A percentile compares a stretch with the other conserved stretches of the same genome.
These are phyloP conservation scores for Neurospora sp. DNA, from an alignment of 495 filamentous ascomycete species.

Conservation along the genomic window DNA sequence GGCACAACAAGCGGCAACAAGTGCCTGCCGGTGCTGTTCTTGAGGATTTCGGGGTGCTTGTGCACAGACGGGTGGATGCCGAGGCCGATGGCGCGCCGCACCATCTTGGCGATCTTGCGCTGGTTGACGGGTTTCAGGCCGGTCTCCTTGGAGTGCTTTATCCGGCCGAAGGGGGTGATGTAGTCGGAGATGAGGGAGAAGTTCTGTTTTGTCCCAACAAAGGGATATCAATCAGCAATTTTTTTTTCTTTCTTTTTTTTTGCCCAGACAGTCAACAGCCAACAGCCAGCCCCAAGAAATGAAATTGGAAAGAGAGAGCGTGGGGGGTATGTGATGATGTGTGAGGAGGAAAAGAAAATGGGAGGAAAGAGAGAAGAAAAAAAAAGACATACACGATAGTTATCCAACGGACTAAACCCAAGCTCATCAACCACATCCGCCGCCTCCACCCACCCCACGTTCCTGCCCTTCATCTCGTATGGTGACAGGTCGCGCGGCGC, in stretches of 20 bases:
- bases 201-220: slow-evolving; percentile 50
- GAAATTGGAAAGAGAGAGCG: background rate
- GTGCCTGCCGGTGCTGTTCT: slow-evolving; percentile 11
- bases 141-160: slow-evolving; percentile 61
- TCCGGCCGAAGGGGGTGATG: slow-evolving; percentile 72
- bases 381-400: slow-evolving; percentile 62
- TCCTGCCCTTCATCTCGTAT: slow-evolving; percentile 59
- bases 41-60: slow-evolving; percentile 78
- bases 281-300: background rate
- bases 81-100: slow-evolving; percentile 76
- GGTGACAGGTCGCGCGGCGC: slow-evolving; percentile 77
- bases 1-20: background rate
- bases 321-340: no score
- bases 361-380: background rate
- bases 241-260: background rate
- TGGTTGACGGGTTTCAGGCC: slow-evolving; percentile 85
- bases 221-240: slow-evolving; percentile 6
- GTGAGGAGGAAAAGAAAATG: background rate
- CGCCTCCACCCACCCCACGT: slow-evolving; percentile 19
- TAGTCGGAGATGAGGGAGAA: slow-evolving; percentile 88
- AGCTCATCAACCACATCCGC: slow-evolving; percentile 73
- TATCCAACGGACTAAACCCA: slow-evolving; percentile 67
- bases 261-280: background rate
- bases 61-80: slow-evolving; percentile 91
- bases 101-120: slow-evolving; percentile 82